Base-by-base conservation (phyloP, 2,329 filamentous ascomycete species). In the Diplodia sapinea region DNA sequence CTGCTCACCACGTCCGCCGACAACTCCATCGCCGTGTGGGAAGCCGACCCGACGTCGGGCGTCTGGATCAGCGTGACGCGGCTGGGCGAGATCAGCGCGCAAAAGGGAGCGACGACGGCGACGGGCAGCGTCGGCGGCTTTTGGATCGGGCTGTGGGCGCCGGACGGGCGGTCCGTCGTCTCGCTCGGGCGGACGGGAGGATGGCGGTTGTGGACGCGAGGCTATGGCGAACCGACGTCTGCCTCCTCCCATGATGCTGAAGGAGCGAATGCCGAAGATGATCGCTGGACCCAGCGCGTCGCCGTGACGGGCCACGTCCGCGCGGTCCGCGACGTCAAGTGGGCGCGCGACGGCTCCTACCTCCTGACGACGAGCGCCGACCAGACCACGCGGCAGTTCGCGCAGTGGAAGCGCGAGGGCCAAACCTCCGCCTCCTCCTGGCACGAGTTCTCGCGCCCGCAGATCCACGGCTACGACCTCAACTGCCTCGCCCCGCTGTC, bases 381-480 rank as follows among this genome's bases (percentile, higher is more conserved):
- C 79, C 95, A 99, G 80, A 99, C 95, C 0, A 97, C 94, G 3
- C 86, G 95, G 59, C 84, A 98, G 23, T 92, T 94, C 77, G 90
- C 92, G 1, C 83, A 89, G 74, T 98, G 94, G 95, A 49, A 47
- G 59, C 59, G 47, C 6, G 20, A 43, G 4, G 5, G 26, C 26
- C 50, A 54, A 15, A 66, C 70, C 50, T 92, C 92, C 11, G 4
- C 26, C 26, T 3, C 31, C 8, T 93, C 92, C 12, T 99, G 95
- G 95, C 94, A 98, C 79, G 95, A 99, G 78, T 93, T 98, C 83
- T 91, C 94, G 0, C 86, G 95, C 61, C 95, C 95, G 4, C 95
- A 99, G 77, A 99, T 99, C 71, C 95, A 99, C 77, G 95, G 95
- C 47, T 99, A 99, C 78, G 94, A 99, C 77, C 85, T 99, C 66